Evolutionary conservation across 2,329 filamentous ascomycete genomes (phyloP).

Genomic region (Lachnellula suecica): DNA sequence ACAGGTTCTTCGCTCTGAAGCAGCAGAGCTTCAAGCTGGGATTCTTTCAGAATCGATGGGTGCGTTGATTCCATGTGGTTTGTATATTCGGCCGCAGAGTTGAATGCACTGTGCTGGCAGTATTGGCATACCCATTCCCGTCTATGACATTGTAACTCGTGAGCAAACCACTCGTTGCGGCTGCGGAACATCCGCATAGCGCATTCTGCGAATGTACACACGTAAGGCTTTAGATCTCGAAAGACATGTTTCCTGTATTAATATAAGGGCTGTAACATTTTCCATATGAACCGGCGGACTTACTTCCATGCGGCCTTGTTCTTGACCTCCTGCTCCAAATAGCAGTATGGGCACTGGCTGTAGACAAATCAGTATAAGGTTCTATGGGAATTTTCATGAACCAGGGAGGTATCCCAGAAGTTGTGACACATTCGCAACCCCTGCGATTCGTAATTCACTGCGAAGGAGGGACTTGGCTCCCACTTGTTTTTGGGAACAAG

Average conservation of each 20-base stretch:
- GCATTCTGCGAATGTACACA: conserved; percentile 36
- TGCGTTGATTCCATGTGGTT: conserved; percentile 16
- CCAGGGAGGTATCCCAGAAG: too few relatives aligned
- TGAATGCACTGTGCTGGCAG: conserved; percentile 16
- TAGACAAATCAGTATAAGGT: too few relatives aligned
- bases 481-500: too few relatives aligned
- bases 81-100: conserved; percentile 10
- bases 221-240: conserved; percentile 35
- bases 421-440: too few relatives aligned
- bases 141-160: conserved; percentile 33
- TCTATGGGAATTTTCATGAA: too few relatives aligned
- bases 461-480: too few relatives aligned
- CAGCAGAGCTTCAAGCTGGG: conserved; percentile 22
- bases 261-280: not conserved
- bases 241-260: conserved; percentile 31
- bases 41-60: not conserved
- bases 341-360: conserved; percentile 25
- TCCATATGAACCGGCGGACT: not conserved
- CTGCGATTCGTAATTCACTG: too few relatives aligned
- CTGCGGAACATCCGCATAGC: conserved; percentile 29
- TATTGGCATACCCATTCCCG: conserved; percentile 27
- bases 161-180: conserved; percentile 33
- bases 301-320: conserved; percentile 24
- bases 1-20: conserved; percentile 26
- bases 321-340: conserved; percentile 21